Evolutionary conservation across 2,329 filamentous ascomycete genomes (phyloP), one percentile per base, ranked within the genome.

Genomic region (Colletotrichum sp.): DNA sequence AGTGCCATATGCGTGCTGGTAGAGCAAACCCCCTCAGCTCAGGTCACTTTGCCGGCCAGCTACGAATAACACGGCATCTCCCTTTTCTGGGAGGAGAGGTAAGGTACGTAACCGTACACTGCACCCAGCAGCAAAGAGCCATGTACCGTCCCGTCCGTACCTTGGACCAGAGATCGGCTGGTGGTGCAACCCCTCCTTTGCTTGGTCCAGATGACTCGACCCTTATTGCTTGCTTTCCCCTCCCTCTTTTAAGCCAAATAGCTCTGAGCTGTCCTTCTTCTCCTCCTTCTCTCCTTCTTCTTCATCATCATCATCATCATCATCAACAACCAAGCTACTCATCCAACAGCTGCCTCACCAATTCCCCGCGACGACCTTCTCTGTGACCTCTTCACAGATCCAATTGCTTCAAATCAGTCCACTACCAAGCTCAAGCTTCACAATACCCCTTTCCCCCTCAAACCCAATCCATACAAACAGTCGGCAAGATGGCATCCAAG

Each of bases 401-500:
- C 68, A 76, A 73, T 75, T 77, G 65, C 64, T 68, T 52, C 63
- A 21, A 59, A 59, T 15, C 36, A 69, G 28, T 13, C 57, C 57
- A 60, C 32, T 55, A 44, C 26, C 69, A 39, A 68, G 34, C 60
- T 44, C 39, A 65, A 68, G 73, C 73, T 73, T 60, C 59, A 73
- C 60, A 36, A 73, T 34, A 24, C 52, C 30, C 15, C 39, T 65
- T 70, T 32, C 74, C 65, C 44, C 72, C 36, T 52, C 21, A 71
- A 70, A 34, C 57, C 52, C 32, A 76, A 36, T 55, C 26, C 65
- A 44, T 10, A 60, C 15, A 59, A 66, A 34, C 57, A 71, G 68
- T 81, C 82, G 81, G 80, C 86, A 90, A 85, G 84, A 92, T 92
- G 90, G 88, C 89, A 83, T 85, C 85, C 82, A 92, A 92, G 88